Percentiles rank a stretch among this genome's conserved stretches.
phyloP scores from a whole-genome alignment of 140 eudicot genomes.

The Anethum foeniculum region DNA sequence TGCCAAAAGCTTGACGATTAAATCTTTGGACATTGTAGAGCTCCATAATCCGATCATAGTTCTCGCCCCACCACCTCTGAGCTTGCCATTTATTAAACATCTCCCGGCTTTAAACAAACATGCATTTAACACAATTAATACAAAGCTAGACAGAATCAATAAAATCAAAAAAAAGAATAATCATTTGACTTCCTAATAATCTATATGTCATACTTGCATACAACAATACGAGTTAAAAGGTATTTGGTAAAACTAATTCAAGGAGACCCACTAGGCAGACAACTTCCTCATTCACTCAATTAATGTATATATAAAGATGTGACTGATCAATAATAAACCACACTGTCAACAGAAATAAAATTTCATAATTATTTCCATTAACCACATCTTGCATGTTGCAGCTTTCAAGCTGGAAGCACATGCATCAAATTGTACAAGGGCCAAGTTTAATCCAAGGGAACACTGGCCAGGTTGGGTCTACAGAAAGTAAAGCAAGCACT shows the following conservation, averaged over 20 bases:
- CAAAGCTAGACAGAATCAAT: neutral
- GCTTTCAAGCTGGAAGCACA: slow-evolving; percentile 14
- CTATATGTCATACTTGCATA: neutral
- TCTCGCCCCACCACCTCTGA: slow-evolving; percentile 97
- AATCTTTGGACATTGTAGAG: slow-evolving; percentile 86
- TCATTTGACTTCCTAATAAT: neutral
- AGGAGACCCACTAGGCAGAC: slow-evolving; percentile 6
- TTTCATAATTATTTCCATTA: neutral
- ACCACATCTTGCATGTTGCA: neutral
- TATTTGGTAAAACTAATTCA: neutral
- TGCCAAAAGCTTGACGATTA: slow-evolving; percentile 78
- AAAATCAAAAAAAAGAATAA: neutral
- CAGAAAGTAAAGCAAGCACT: slow-evolving; percentile 10
- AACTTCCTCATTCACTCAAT: slow-evolving; percentile 9
- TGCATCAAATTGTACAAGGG: slow-evolving; percentile 14
- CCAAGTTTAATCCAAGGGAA: neutral
- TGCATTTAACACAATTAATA: slow-evolving; percentile 12
- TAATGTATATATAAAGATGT: slow-evolving; percentile 1
- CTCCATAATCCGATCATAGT: slow-evolving; percentile 85
- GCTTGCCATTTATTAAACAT: slow-evolving; percentile 97
- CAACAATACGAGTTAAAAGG: neutral
- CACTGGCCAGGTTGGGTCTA: slow-evolving; percentile 12
- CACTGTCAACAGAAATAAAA: neutral
- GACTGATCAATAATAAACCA: neutral
- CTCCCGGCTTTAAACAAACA: slow-evolving; percentile 56